Base-by-base conservation (phyloP, 2,329 filamentous ascomycete genomes). In the Colletotrichum eleusines region DNA sequence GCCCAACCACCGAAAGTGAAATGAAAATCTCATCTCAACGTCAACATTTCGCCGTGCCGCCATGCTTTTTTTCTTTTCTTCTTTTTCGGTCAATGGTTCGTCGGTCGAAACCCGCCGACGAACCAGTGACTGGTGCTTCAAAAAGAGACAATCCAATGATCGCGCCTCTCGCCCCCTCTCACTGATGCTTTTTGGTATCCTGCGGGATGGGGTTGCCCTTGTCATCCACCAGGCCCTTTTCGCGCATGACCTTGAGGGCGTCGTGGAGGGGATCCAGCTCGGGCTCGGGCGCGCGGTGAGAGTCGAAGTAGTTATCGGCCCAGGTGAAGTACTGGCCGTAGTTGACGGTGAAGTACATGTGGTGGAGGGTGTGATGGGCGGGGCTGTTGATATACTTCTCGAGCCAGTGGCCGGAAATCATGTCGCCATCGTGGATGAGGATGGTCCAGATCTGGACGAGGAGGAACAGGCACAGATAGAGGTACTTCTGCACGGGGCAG, bases 301-400 rank as follows among this genome's bases (percentile, higher is more conserved):
- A 84, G 74, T 80, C 78, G 72, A 82, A 84, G 75, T 81, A 84
- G 76, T 62, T 79, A 74, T 84, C 83, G 74, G 81, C 82, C 82
- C 82, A 84, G 71, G 83, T 84, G 72, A 84, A 84, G 76, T 84
- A 85, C 76, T 85, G 83, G 69, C 83, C 83, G 76, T 85, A 85
- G 77, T 85, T 85, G 81, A 82, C 81, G 71, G 81, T 85, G 75
- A 85, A 85, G 77, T 84, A 85, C 76, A 85, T 82, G 77, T 85
- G 83, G 75, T 85, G 83, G 40, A 85, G 78, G 5, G 83, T 84
- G 78, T 85, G 83, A 75, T 84, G 82, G 14, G 84, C 83, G 8
- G 84, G 82, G 72, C 82, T 83, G 80, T 85, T 85, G 79, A 85
- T 81, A 74, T 79, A 84, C 71, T 81, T 83, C 69, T 84, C 83